Percentiles rank a stretch among this genome's conserved stretches.
phyloP scores from a whole-genome alignment of 768 basidiomycete species.

The Mycena crocata region DNA sequence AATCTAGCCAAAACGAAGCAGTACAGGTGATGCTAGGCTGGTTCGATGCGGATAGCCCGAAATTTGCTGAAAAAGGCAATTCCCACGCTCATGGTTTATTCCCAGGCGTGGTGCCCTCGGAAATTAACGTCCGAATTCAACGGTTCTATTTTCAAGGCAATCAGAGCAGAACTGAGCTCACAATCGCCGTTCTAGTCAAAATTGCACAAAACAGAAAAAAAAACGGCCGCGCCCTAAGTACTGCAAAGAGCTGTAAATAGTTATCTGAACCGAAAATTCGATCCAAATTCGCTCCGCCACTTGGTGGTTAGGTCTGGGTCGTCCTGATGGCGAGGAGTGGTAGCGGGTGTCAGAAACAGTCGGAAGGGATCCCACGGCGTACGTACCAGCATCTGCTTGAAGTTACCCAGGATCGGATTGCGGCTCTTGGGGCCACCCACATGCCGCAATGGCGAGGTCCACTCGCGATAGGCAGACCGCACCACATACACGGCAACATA shows the following conservation, averaged over 20 bases:
- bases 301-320: constrained; percentile 1
- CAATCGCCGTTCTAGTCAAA: too few species aligned
- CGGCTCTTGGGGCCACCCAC: not conserved
- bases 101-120: not conserved
- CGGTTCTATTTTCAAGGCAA: not conserved
- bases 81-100: too few species aligned
- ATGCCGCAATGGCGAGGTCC: not conserved
- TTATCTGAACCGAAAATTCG: constrained; percentile 17
- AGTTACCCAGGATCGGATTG: not conserved
- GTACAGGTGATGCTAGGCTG: too few species aligned
- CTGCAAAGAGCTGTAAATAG: constrained; percentile 7
- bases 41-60: too few species aligned
- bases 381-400: not conserved
- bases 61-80: too few species aligned
- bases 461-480: not conserved
- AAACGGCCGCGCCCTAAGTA: too few species aligned
- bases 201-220: too few species aligned
- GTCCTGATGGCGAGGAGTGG: not conserved
- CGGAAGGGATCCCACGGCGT: not conserved
- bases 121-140: not conserved
- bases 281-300: constrained; percentile 17
- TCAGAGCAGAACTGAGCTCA: not conserved
- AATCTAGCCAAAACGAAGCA: too few species aligned
- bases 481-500: too few species aligned
- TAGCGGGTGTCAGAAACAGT: not conserved